Evolutionary conservation across 805 yeast species (phyloP).

Genomic region (Candida odintsovae): DNA sequence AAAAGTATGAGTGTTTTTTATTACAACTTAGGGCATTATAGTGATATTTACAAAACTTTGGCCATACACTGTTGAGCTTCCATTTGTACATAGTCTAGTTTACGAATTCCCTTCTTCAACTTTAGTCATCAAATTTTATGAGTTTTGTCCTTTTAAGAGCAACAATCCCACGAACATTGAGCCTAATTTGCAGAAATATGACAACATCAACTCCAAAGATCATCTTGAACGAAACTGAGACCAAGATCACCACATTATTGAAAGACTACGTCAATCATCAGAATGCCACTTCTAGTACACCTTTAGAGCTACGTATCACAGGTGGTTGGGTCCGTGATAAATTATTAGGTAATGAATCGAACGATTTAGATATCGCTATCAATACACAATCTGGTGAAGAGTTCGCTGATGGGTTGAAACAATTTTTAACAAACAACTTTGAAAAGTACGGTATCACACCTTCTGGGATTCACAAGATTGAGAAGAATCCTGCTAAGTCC

Average conservation of each 20-base stretch:
- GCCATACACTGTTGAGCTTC: too few relatives aligned
- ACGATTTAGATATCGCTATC: conserved; percentile 91
- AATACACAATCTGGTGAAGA: conserved; percentile 80
- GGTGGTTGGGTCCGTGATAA: conserved; percentile 99
- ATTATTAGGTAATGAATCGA: conserved; percentile 68
- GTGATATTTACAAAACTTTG: too few relatives aligned
- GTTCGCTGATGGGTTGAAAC: conserved; percentile 64
- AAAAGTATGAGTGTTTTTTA: too few relatives aligned
- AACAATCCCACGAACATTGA: neutral
- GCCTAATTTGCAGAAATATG: neutral
- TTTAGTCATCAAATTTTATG: neutral
- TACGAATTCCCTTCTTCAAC: too few relatives aligned
- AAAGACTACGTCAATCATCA: conserved; percentile 30
- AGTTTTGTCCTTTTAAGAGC: neutral
- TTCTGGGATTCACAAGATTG: conserved; percentile 67
- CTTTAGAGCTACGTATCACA: conserved; percentile 69
- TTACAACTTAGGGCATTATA: too few relatives aligned
- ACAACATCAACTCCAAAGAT: conserved; percentile 18
- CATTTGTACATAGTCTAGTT: neutral
- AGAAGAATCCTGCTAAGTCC: conserved; percentile 89
- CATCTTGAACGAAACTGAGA: conserved; percentile 35
- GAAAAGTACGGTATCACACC: conserved; percentile 26
- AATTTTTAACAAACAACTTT: conserved; percentile 36
- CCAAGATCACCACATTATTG: conserved; percentile 33
- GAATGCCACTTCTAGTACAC: conserved; percentile 9